Evolutionary conservation across 345 rosid genomes (phyloP).

Genomic region (Salix udensis): DNA sequence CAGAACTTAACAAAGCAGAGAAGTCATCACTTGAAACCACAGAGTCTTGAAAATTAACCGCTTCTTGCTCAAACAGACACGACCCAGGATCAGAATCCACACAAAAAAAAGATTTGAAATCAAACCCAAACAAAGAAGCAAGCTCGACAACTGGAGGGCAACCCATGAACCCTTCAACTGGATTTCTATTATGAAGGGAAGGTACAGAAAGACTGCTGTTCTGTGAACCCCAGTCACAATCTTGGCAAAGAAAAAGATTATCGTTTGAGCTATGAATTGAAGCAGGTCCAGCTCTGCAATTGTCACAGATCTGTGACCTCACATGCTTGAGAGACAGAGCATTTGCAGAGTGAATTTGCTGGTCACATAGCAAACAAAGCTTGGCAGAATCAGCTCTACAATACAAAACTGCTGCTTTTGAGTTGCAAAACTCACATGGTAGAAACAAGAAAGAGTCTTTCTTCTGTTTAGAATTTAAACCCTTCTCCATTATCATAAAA

Average conservation of each 20-base stretch:
- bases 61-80: not conserved
- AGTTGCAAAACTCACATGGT: constrained; percentile 20
- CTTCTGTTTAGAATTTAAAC: not conserved
- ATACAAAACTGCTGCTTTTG: constrained; percentile 18
- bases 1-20: constrained; percentile 6
- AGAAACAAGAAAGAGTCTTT: constrained; percentile 2
- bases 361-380: constrained; percentile 24
- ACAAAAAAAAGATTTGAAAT: constrained; percentile 8
- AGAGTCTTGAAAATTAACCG: constrained; percentile 1
- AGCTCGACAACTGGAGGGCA: constrained; percentile 35
- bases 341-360: constrained; percentile 23
- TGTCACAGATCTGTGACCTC: constrained; percentile 20
- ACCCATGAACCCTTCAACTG: constrained; percentile 38
- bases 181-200: constrained; percentile 12
- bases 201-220: constrained; percentile 18
- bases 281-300: constrained; percentile 20
- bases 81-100: not conserved
- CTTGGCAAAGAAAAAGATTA: constrained; percentile 32
- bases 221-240: constrained; percentile 31
- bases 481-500: not conserved
- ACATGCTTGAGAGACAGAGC: constrained; percentile 19
- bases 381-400: constrained; percentile 24
- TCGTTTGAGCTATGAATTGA: constrained; percentile 24
- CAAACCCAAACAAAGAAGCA: constrained; percentile 26
- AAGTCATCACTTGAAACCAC: constrained; percentile 3